These are phyloP conservation scores for Ophiocordyceps camponoti-leonardi DNA, from an alignment of 2,329 filamentous ascomycete species.

Conservation along the genomic window DNA sequence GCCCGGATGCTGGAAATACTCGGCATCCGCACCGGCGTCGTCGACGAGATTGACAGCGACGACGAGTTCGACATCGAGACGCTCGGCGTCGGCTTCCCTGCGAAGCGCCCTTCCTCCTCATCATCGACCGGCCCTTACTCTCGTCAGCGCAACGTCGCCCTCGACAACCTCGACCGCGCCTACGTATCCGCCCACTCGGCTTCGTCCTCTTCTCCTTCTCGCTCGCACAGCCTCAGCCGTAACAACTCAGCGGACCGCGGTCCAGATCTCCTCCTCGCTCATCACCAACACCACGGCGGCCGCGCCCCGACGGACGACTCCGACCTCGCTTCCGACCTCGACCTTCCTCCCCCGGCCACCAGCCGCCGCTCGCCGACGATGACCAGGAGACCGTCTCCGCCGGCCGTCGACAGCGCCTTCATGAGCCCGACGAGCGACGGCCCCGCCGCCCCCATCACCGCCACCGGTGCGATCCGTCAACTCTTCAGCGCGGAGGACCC, in stretches of 20 bases:
- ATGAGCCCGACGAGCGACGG: slow-evolving; percentile 13
- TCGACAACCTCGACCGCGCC: slow-evolving; percentile 30
- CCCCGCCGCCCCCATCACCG: slow-evolving; percentile 36
- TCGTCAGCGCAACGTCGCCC: slow-evolving; percentile 47
- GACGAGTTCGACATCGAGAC: slow-evolving; percentile 95
- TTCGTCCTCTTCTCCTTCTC: slow-evolving; percentile 22
- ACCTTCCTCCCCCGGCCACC: slow-evolving; percentile 32
- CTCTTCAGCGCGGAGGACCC: slow-evolving; percentile 78
- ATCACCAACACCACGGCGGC: slow-evolving; percentile 5
- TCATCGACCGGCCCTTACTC: slow-evolving; percentile 55
- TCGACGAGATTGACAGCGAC: slow-evolving; percentile 93
- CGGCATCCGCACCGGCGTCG: slow-evolving; percentile 88
- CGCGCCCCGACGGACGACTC: slow-evolving; percentile 30
- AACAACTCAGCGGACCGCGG: slow-evolving; percentile 26
- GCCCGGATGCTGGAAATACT: slow-evolving; percentile 95
- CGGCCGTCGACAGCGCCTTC: slow-evolving; percentile 12
- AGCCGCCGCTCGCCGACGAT: slow-evolving; percentile 29
- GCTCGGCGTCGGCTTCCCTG: slow-evolving; percentile 54
- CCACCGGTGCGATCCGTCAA: slow-evolving; percentile 60
- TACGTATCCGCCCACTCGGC: slow-evolving; percentile 34
- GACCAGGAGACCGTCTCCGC: slow-evolving; percentile 8
- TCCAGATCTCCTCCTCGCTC: slow-evolving; percentile 32
- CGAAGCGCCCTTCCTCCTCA: slow-evolving; percentile 45
- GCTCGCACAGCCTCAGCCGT: slow-evolving; percentile 32
- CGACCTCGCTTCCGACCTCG: slow-evolving; percentile 46